Base-by-base conservation (phyloP, 768 basidiomycete species). In the Russula griseocarnosa region DNA sequence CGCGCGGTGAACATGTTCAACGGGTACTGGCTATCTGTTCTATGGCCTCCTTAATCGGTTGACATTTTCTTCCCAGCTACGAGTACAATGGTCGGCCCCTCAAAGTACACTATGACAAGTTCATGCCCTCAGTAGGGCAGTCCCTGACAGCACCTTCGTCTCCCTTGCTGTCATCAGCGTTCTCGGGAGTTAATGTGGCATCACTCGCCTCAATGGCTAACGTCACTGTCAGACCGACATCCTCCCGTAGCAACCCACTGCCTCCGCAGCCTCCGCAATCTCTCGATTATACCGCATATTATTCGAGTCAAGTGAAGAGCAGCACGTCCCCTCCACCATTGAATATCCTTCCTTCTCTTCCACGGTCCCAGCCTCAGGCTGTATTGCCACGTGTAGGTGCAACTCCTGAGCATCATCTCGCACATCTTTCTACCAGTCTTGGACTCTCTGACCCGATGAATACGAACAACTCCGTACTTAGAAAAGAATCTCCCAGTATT, bases 61-160 rank as follows among this genome's bases (percentile, higher is more conserved):
- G 53, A 57, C 50, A 32, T 36, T 2, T 42, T 52, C 62, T 65
- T 34, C 22, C 18, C 72, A 96, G 94, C 34, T 91, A 86, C 70
- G 94, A 97, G 68, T 91, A 89, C 70, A 91, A 91, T 71, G 94
- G 94, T 5, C 86, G 93, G 30, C 77, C 81, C 10, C 81, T 98
- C 47, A 94, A 94, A 72, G 96, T 98, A 13, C 90, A 94, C 72
- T 90, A 87, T 71, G 96, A 98, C 79, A 90, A 88, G 73, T 93
- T 86, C 72, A 79, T 83, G 2, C 69, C 74, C 6, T 72, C 83
- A 76, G 55, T 50, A 20, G 63, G 63, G 24, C 67, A 61, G 30
- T 47, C 65, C 1, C 28, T 56, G 42, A 65, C 67, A n/a, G 67
- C 65, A 22, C 67, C 67, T 16, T 68, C 66, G 22, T 67, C 67